Evolutionary conservation across 2,329 filamentous ascomycete species (phyloP), one percentile per base, ranked within the genome.

Genomic region (Penicillium glabrum): DNA sequence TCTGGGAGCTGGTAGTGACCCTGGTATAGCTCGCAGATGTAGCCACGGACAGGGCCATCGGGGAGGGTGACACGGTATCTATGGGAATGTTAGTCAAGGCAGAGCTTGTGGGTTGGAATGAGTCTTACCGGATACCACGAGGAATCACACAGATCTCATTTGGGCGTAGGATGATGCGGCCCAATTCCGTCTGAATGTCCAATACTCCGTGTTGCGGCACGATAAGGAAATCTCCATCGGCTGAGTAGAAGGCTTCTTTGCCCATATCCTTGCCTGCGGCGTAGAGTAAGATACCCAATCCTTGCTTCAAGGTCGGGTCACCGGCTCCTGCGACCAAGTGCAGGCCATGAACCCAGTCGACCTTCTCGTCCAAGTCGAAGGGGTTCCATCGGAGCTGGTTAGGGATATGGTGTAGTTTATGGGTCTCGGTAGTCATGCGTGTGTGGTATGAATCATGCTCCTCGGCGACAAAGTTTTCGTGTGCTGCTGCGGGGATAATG

Each of bases 371-470:
- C 48, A 92, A 79, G 65, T 91, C 87, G 69, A 91, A 91, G 2
- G 86, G 87, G 63, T 89, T 86, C 90, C 90, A 95, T 63, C 89
- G 84, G 29, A 93, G 80, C 73, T 93, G 89, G 69, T 93, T 92
- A 5, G 90, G 90, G 50, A 92, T 88, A 65, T 90, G 87, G 65
- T 89, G 86, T 63, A 91, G 82, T 68, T 83, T 84, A 35, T 72
- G 62, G n/a, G 71, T 68, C 62, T 77, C 69, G 5, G 72, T 71
- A 54, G 69, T 71, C 69, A 77, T 70, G n/a, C 50, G 70, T 57
- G 67, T 80, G 56, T 82, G 77, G 51, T 80, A 80, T 7, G 79
- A 76, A 19, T 72, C 71, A 7, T 72, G 67, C 59, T 81, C 75
- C 29, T 79, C 72, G 14, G 77, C 74, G 27, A 70, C 62, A 60